These are phyloP conservation scores for Aureobasidium sp. DNA, from an alignment of 2,329 filamentous ascomycete genomes.

Conservation along the genomic window DNA sequence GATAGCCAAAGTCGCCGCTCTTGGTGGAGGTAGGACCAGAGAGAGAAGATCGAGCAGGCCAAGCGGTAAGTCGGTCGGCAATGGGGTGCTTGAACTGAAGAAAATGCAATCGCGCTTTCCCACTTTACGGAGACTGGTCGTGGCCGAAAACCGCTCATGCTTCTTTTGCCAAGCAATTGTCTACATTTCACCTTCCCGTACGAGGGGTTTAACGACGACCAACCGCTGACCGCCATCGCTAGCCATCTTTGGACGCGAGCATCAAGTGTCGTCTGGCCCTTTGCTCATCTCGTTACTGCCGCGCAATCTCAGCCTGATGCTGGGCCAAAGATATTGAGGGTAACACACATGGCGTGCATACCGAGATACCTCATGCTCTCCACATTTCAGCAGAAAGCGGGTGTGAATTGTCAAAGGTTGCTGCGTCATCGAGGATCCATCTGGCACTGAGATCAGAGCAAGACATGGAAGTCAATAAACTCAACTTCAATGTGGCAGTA, in stretches of 20 bases:
- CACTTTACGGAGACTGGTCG: neutral
- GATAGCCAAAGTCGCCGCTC: slow-evolving; percentile 1
- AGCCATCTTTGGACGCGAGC: neutral
- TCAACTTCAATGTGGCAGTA: neutral
- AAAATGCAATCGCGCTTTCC: slow-evolving; percentile 5
- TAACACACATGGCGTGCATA: neutral
- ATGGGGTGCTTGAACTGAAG: neutral
- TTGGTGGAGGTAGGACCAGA: neutral
- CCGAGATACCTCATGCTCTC: neutral
- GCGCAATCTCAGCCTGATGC: neutral
- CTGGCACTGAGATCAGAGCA: neutral
- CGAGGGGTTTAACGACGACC: neutral
- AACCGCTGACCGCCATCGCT: neutral
- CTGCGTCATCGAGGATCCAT: slow-evolving; percentile 1
- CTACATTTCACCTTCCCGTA: slow-evolving; percentile 1
- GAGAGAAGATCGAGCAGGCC: neutral
- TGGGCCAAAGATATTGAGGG: neutral
- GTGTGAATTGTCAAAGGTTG: neutral
- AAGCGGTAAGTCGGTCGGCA: slow-evolving; percentile 5
- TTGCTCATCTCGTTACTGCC: neutral
- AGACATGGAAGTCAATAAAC: slow-evolving; percentile 4
- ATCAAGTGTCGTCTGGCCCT: neutral
- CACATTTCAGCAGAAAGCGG: neutral
- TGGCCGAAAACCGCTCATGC: neutral
- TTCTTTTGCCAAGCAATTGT: neutral